These are phyloP conservation scores for Ochetophila trinervis DNA, from an alignment of 306 rosid genomes.

Conservation along the genomic window DNA sequence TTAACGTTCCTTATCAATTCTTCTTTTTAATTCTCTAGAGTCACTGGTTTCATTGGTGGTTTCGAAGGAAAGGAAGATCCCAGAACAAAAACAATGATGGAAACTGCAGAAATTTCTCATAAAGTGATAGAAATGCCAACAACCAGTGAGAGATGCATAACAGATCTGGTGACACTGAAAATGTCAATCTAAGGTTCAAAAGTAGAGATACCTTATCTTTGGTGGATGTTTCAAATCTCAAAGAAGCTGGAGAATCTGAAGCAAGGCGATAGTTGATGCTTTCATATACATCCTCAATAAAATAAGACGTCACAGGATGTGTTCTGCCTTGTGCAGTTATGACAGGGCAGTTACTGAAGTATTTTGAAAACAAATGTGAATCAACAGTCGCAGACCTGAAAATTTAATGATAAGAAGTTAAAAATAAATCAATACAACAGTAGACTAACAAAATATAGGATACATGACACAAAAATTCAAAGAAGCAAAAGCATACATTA, in stretches of 20 bases:
- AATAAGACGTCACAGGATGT: slow-evolving; percentile 78
- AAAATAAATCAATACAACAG: slow-evolving; percentile 5
- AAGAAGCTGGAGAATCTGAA: slow-evolving; percentile 80
- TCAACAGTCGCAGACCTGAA: slow-evolving; percentile 97
- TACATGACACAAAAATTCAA: slow-evolving; percentile 7
- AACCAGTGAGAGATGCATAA: not conserved
- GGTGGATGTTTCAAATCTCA: slow-evolving; percentile 47
- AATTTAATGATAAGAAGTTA: slow-evolving; percentile 13
- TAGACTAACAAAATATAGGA: not conserved
- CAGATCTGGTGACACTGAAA: slow-evolving; percentile 11
- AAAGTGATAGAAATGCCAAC: not conserved
- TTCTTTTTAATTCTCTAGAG: not conserved
- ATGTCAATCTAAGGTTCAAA: slow-evolving; percentile 14
- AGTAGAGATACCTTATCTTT: slow-evolving; percentile 49
- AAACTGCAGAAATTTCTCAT: slow-evolving; percentile 17
- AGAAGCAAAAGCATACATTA: slow-evolving; percentile 53
- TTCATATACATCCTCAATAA: slow-evolving; percentile 91
- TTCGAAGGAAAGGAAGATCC: not conserved
- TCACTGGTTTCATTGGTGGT: not conserved
- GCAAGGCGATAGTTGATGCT: slow-evolving; percentile 63
- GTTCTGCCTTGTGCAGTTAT: slow-evolving; percentile 88
- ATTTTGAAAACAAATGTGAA: slow-evolving; percentile 81
- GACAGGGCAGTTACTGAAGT: slow-evolving; percentile 86
- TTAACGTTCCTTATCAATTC: not conserved
- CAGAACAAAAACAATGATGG: not conserved